phyloP scores from a whole-genome alignment of 1,284 basidiomycete genomes.

The Ganoderma sinense region DNA sequence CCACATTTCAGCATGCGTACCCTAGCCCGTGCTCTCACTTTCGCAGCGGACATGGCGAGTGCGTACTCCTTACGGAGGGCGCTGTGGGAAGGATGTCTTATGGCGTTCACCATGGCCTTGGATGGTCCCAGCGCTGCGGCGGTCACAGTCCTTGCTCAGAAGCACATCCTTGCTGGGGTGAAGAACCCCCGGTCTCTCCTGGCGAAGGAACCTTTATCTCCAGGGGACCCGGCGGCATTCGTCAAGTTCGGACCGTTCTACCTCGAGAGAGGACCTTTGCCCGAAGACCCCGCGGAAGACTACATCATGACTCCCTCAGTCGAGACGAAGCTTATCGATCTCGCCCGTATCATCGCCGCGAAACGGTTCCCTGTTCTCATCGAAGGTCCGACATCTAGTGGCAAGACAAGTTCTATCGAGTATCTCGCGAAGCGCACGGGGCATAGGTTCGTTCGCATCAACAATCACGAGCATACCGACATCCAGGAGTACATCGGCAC shows the following conservation, averaged over 20 bases:
- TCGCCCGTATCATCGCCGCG: constrained; percentile 91
- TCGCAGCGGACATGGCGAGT: constrained; percentile 85
- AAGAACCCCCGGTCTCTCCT: constrained; percentile 85
- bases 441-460: constrained; percentile 97
- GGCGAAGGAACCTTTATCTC: constrained; percentile 69
- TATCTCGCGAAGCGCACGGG: constrained; percentile 95
- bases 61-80: constrained; percentile 87
- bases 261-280: constrained; percentile 79
- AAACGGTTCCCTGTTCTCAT: constrained; percentile 95
- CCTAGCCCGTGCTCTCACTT: constrained; percentile 90
- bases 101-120: constrained; percentile 98
- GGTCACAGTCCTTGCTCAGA: constrained; percentile 78
- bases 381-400: constrained; percentile 97
- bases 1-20: constrained; percentile 99
- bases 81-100: constrained; percentile 95
- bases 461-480: constrained; percentile 99
- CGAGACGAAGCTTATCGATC: constrained; percentile 92
- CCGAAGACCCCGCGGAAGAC: constrained; percentile 70
- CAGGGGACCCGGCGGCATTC: constrained; percentile 62
- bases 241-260: constrained; percentile 94
- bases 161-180: constrained; percentile 84
- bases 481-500: constrained; percentile 99
- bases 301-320: constrained; percentile 98
- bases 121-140: constrained; percentile 77
- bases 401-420: constrained; percentile 97